A percentile compares a stretch with the other conserved stretches of the same genome.
These are phyloP conservation scores for Ogataea trehaloabstinens DNA, from an alignment of 805 yeast genomes.

Conservation along the genomic window DNA sequence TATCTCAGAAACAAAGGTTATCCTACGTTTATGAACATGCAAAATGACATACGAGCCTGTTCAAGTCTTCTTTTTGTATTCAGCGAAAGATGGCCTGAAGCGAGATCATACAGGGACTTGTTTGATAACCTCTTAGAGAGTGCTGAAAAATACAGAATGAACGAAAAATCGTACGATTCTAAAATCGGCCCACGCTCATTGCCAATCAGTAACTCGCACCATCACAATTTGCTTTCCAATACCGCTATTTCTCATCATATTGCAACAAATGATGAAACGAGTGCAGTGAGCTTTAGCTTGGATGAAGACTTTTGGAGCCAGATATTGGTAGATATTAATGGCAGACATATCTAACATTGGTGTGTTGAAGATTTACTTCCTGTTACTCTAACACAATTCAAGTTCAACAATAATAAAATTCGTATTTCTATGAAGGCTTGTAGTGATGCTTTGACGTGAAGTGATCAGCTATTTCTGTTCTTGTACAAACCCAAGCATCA, in stretches of 20 bases:
- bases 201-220: not conserved
- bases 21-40: slow-evolving; percentile 20
- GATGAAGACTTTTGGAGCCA: slow-evolving; percentile 22
- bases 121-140: slow-evolving; percentile 26
- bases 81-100: slow-evolving; percentile 28
- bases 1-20: slow-evolving; percentile 23
- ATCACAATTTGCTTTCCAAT: not conserved
- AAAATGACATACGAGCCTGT: slow-evolving; percentile 27
- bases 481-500: slow-evolving; percentile 38
- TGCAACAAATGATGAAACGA: not conserved
- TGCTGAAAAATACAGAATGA: slow-evolving; percentile 13
- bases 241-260: not conserved
- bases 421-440: not conserved
- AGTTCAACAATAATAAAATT: not conserved
- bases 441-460: slow-evolving; percentile 26
- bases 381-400: not conserved
- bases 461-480: slow-evolving; percentile 36
- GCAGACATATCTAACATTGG: not conserved
- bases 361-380: too few relatives aligned
- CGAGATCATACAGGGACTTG: slow-evolving; percentile 23
- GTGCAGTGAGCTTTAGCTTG: slow-evolving; percentile 9
- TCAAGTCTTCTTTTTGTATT: slow-evolving; percentile 27
- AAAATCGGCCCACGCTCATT: not conserved
- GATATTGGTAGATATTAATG: slow-evolving; percentile 10
- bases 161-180: not conserved